phyloP scores from a whole-genome alignment of 768 basidiomycete species.

The Hypsizygus marmoreus region DNA sequence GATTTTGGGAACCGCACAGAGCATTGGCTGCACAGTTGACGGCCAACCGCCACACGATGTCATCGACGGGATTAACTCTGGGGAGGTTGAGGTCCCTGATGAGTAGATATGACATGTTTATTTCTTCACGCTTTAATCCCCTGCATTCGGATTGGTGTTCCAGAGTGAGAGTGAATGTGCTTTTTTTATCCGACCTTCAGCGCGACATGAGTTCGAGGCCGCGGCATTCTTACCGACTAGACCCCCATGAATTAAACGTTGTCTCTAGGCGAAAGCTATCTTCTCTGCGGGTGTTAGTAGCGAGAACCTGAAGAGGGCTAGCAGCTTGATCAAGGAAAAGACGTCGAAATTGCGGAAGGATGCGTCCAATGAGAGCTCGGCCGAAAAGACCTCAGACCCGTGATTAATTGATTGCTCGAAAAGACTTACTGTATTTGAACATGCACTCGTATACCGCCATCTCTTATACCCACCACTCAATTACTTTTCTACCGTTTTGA shows the following conservation, averaged over 20 bases:
- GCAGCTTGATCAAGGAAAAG: not conserved
- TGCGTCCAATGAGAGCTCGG: not conserved
- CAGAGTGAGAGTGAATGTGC: no score
- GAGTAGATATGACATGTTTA: slow-evolving; percentile 55
- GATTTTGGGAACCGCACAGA: slow-evolving; percentile 97
- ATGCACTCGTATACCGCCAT: no score
- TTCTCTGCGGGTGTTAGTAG: not conserved
- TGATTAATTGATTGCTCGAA: not conserved
- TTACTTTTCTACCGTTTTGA: no score
- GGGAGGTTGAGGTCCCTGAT: slow-evolving; percentile 83
- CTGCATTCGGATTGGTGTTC: no score
- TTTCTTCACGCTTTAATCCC: no score
- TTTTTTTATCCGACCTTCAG: no score
- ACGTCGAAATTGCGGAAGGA: not conserved
- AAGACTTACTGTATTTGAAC: no score
- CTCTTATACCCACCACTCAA: no score
- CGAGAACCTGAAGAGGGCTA: not conserved
- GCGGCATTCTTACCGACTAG: no score
- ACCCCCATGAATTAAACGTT: no score
- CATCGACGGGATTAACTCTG: slow-evolving; percentile 84
- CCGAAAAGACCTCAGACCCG: not conserved
- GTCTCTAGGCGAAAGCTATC: no score
- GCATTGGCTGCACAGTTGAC: slow-evolving; percentile 94
- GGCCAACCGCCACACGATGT: slow-evolving; percentile 91
- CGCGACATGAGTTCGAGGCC: no score